phyloP scores from a whole-genome alignment of 768 basidiomycete species.

The Pleurotus platypus region DNA sequence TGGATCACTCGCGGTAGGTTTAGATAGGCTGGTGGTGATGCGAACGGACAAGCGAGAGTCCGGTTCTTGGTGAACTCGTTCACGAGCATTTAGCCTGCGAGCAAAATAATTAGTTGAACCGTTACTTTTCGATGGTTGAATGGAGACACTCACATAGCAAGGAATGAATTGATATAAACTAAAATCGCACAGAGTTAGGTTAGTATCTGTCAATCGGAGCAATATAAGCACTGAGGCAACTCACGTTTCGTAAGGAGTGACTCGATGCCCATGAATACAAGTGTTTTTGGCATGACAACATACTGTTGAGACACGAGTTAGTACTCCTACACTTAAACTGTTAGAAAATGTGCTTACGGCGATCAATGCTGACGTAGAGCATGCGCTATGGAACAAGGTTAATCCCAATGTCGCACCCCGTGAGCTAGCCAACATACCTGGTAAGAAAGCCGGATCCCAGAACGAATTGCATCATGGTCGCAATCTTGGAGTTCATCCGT shows the following conservation, averaged over 20 bases:
- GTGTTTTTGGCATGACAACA: constrained; percentile 12
- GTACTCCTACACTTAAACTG: background rate
- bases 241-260: constrained; percentile 18
- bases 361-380: constrained; percentile 11
- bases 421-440: constrained; percentile 3
- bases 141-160: constrained; percentile 20
- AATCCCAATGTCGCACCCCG: background rate
- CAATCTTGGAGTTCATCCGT: constrained; percentile 10
- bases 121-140: background rate
- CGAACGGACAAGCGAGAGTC: background rate
- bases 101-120: too few relatives aligned
- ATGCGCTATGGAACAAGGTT: constrained; percentile 7
- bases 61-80: background rate
- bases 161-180: constrained; percentile 29
- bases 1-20: background rate
- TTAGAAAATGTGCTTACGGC: background rate
- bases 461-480: constrained; percentile 11
- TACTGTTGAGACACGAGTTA: constrained; percentile 6
- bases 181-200: background rate
- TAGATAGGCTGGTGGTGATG: background rate
- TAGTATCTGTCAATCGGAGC: background rate
- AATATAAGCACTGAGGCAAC: background rate
- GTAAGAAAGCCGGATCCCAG: constrained; percentile 12
- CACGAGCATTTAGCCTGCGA: constrained; percentile 3
- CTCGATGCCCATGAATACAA: constrained; percentile 16